phyloP scores from a whole-genome alignment of 352 stramenopile species.

The Phytopythium oedochilum region DNA sequence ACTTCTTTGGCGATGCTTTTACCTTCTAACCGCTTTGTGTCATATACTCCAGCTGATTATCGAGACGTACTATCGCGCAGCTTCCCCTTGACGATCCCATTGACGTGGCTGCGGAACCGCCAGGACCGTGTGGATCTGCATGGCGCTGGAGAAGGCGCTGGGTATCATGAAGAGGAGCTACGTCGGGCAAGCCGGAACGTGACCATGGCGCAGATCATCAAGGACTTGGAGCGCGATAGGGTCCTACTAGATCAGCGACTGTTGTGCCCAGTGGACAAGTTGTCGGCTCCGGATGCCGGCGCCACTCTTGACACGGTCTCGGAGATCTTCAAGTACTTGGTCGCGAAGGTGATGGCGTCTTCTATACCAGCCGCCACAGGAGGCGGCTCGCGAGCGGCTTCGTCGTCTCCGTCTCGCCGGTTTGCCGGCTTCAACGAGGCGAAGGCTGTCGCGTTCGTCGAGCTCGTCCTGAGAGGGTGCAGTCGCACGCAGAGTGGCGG shows the following conservation, averaged over 20 bases:
- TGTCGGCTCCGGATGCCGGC: background rate
- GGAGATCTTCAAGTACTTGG: conserved; percentile 58
- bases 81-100: conserved; percentile 49
- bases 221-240: conserved; percentile 67
- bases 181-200: conserved; percentile 51
- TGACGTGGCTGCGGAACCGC: conserved; percentile 59
- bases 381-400: conserved; percentile 1
- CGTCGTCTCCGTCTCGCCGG: conserved; percentile 25
- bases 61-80: conserved; percentile 28
- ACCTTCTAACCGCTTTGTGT: conserved; percentile 2
- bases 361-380: conserved; percentile 3
- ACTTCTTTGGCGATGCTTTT: background rate
- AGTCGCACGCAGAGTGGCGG: conserved; percentile 70
- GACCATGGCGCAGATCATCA: conserved; percentile 75
- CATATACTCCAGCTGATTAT: conserved; percentile 21
- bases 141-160: conserved; percentile 2
- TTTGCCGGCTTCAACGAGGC: conserved; percentile 41
- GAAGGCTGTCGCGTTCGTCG: conserved; percentile 57
- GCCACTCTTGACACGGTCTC: conserved; percentile 33
- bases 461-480: conserved; percentile 62
- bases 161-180: conserved; percentile 32
- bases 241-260: conserved; percentile 54
- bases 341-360: conserved; percentile 31
- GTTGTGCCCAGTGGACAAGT: conserved; percentile 16
- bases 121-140: conserved; percentile 31